These are phyloP conservation scores for Russula dissimulans DNA, from an alignment of 768 basidiomycete species.

Conservation along the genomic window DNA sequence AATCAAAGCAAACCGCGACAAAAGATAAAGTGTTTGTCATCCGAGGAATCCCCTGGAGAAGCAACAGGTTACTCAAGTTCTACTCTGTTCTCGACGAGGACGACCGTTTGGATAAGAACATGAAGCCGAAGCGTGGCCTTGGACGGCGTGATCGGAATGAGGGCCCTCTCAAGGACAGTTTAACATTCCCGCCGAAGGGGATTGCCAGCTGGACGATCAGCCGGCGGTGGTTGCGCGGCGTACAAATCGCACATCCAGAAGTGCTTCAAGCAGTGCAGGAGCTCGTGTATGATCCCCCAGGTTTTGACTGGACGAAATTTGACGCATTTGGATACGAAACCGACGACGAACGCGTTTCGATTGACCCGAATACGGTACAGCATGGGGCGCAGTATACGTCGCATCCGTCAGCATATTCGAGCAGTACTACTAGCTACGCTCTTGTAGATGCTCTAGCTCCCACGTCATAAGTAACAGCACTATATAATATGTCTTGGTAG, in stretches of 20 bases:
- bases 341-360: slow-evolving; percentile 29
- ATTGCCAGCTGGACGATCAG: slow-evolving; percentile 72
- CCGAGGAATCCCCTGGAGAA: slow-evolving; percentile 62
- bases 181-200: slow-evolving; percentile 53
- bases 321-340: slow-evolving; percentile 49
- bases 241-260: slow-evolving; percentile 39
- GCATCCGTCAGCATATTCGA: not conserved
- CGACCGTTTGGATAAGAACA: slow-evolving; percentile 35
- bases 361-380: slow-evolving; percentile 3
- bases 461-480: not conserved
- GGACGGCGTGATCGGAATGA: slow-evolving; percentile 45
- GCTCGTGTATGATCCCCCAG: slow-evolving; percentile 37
- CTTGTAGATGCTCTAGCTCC: slow-evolving; percentile 25
- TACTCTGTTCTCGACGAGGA: slow-evolving; percentile 54
- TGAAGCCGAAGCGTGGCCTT: slow-evolving; percentile 47
- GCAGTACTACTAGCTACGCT: slow-evolving; percentile 23
- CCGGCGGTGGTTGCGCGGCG: slow-evolving; percentile 45
- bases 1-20: slow-evolving; percentile 26
- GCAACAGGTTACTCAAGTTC: slow-evolving; percentile 49
- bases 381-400: slow-evolving; percentile 15
- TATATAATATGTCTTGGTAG: too few species aligned
- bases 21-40: slow-evolving; percentile 38
- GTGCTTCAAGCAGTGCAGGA: slow-evolving; percentile 35
- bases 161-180: slow-evolving; percentile 49
- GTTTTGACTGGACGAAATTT: slow-evolving; percentile 43